phyloP scores from a whole-genome alignment of 2,329 filamentous ascomycete genomes.

The Pseudocercospora musae region DNA sequence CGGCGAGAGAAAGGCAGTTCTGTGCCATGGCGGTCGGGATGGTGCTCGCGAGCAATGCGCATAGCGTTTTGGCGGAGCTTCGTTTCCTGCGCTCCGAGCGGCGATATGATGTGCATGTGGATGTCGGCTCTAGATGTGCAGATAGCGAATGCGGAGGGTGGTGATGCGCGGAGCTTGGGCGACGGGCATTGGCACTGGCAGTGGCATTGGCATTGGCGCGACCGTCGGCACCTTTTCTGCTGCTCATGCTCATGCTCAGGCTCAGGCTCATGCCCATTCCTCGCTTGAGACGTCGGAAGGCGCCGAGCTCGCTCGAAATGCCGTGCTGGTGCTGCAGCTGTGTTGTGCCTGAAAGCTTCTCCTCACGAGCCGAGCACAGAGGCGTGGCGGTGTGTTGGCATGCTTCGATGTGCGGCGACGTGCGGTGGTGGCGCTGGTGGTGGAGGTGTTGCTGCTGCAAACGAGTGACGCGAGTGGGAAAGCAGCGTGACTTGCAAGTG shows the following conservation, averaged over 20 bases:
- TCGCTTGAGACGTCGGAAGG: background rate
- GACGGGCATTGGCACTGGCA: too few species aligned
- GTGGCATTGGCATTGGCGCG: conserved; percentile 8
- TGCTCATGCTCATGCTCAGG: too few species aligned
- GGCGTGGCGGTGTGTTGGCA: conserved; percentile 3
- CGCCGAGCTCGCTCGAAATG: background rate
- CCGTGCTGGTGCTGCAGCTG: background rate
- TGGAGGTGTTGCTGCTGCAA: background rate
- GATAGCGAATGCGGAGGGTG: conserved; percentile 8
- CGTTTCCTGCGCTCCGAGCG: conserved; percentile 3
- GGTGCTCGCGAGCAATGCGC: conserved; percentile 28
- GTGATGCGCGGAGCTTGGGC: conserved; percentile 18
- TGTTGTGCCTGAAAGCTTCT: conserved; percentile 2
- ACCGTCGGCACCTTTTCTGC: conserved; percentile 6
- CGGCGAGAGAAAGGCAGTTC: conserved; percentile 64
- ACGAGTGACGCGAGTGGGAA: background rate
- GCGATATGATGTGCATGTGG: conserved; percentile 8
- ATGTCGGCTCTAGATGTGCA: conserved; percentile 16
- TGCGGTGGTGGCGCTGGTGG: background rate
- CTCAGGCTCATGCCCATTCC: too few species aligned
- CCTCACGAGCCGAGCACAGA: conserved; percentile 14
- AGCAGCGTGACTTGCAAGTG: background rate
- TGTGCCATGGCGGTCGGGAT: conserved; percentile 37
- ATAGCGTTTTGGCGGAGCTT: conserved; percentile 10
- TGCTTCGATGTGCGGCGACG: background rate